These are phyloP conservation scores for Blechomonas ayalai DNA, from an alignment of 208 protist species.

Conservation along the genomic window DNA sequence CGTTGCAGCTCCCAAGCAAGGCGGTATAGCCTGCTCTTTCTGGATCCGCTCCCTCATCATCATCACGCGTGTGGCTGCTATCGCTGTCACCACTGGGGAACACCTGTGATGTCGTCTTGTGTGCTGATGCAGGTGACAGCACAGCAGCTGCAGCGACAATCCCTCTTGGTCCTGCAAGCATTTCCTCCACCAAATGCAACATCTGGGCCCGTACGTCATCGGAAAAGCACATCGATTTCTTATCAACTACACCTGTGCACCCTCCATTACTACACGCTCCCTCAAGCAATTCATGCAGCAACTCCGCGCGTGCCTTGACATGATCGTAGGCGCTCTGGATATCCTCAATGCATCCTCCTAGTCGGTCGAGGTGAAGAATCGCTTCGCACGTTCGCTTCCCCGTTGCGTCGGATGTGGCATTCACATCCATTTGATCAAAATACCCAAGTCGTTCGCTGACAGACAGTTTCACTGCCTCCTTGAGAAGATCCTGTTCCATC, in stretches of 20 bases:
- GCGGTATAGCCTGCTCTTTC: background rate
- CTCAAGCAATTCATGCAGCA: slow-evolving; percentile 31
- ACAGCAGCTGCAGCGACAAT: slow-evolving; percentile 24
- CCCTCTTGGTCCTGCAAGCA: slow-evolving; percentile 14
- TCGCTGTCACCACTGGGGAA: background rate
- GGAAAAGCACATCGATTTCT: background rate
- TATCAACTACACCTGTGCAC: background rate
- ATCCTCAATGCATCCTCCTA: slow-evolving; percentile 40
- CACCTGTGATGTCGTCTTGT: background rate
- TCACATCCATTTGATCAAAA: slow-evolving; percentile 50
- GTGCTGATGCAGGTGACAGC: background rate
- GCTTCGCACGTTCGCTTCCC: slow-evolving; percentile 6
- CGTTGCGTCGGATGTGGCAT: slow-evolving; percentile 10
- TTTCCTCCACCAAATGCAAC: slow-evolving; percentile 11
- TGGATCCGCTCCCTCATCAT: slow-evolving; percentile 4
- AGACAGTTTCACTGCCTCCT: slow-evolving; percentile 50
- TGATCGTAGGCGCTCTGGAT: slow-evolving; percentile 59
- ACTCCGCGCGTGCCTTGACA: slow-evolving; percentile 18
- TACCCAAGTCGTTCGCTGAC: slow-evolving; percentile 61
- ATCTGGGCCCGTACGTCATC: slow-evolving; percentile 1
- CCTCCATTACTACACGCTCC: background rate
- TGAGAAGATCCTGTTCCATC: slow-evolving; percentile 54
- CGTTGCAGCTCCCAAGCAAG: background rate
- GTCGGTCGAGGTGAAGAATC: slow-evolving; percentile 21
- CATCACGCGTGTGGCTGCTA: background rate